These are phyloP conservation scores for Globisporangium emineosum DNA, from an alignment of 352 stramenopile genomes.

Conservation along the genomic window DNA sequence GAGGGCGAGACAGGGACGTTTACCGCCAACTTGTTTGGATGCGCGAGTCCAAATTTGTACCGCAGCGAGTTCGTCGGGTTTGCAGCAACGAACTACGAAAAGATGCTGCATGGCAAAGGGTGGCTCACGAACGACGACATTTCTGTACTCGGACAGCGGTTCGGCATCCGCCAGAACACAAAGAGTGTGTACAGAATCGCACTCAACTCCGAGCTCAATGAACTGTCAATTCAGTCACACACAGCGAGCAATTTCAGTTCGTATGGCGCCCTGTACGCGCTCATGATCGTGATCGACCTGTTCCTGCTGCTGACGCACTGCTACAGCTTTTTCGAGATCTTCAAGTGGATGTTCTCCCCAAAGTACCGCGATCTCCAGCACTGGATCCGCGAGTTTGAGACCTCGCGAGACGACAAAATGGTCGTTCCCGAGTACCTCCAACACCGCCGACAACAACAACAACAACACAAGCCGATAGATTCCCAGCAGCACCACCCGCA, in stretches of 20 bases:
- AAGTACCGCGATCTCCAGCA: constrained; percentile 20
- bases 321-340: constrained; percentile 24
- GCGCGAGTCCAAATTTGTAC: constrained; percentile 23
- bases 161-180: constrained; percentile 22
- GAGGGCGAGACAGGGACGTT: constrained; percentile 11
- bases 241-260: constrained; percentile 21
- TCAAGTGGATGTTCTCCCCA: constrained; percentile 24
- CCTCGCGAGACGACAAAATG: constrained; percentile 2
- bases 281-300: constrained; percentile 23
- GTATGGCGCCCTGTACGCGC: constrained; percentile 21
- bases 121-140: constrained; percentile 25
- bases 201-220: not conserved
- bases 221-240: constrained; percentile 6
- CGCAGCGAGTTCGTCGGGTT: constrained; percentile 16
- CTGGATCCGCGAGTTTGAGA: constrained; percentile 27
- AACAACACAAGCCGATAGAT: not conserved
- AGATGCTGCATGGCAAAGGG: constrained; percentile 14
- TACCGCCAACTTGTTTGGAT: constrained; percentile 18
- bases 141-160: constrained; percentile 16
- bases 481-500: not conserved
- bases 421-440: not conserved
- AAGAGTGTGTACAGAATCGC: constrained; percentile 20
- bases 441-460: not conserved
- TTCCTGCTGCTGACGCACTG: constrained; percentile 20
- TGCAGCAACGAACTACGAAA: constrained; percentile 8